Percentiles rank a stretch among this genome's conserved stretches.
Conservation (phyloP, 208 protist genomes). For the Wallacemonas sp. region DNA sequence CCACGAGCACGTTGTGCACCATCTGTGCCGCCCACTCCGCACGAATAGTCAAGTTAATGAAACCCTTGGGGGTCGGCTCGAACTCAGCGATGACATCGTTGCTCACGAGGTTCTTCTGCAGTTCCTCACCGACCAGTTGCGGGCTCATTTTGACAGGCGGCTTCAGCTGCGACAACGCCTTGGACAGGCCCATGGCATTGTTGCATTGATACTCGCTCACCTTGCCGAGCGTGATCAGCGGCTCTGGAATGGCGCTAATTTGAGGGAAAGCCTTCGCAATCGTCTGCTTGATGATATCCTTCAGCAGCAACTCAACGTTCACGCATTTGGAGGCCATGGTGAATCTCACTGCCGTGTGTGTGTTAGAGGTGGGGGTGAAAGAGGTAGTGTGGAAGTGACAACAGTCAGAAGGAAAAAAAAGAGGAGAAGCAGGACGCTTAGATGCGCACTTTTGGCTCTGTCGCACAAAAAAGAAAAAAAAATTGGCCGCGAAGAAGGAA, state of each 20-base stretch:
- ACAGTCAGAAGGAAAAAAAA: neutral
- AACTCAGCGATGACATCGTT: constrained; percentile 86
- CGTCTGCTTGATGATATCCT: constrained; percentile 67
- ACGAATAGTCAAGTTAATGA: constrained; percentile 91
- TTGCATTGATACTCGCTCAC: constrained; percentile 95
- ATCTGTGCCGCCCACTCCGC: constrained; percentile 55
- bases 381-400: constrained; percentile 1
- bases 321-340: constrained; percentile 16
- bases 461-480: constrained; percentile 20
- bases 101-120: constrained; percentile 71
- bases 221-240: constrained; percentile 79
- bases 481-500: too few species aligned
- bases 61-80: constrained; percentile 88
- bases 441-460: too few species aligned
- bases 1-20: constrained; percentile 46
- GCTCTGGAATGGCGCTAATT: constrained; percentile 40
- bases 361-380: neutral
- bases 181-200: constrained; percentile 92
- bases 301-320: constrained; percentile 83
- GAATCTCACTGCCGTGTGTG: neutral
- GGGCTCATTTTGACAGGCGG: constrained; percentile 86
- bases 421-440: constrained; percentile 9
- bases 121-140: constrained; percentile 73
- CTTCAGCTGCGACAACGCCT: constrained; percentile 74
- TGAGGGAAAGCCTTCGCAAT: constrained; percentile 85